Evolutionary conservation across 139 green algal genomes (phyloP), one percentile per base, ranked within the genome.

Genomic region (Astrephomene gubernaculifera): DNA sequence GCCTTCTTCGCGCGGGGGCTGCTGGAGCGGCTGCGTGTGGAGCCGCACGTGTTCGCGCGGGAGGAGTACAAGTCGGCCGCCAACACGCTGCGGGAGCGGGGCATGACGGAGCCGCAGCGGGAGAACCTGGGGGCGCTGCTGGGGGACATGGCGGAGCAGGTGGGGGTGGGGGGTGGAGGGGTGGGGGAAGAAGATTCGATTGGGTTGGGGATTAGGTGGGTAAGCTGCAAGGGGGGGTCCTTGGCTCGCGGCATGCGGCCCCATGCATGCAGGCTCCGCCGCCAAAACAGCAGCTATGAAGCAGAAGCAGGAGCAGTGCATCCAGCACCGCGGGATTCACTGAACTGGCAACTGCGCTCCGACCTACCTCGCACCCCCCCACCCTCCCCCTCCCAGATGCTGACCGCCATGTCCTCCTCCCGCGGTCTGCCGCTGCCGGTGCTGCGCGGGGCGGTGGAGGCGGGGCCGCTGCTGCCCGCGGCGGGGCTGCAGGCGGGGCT

Each of bases 1-100:
- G 81, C n/a, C 68, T 67, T 92, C 61, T 94, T 94, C 79, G 71
- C 89, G 53, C 81, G 75, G 4, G 49, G 49, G 1, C 79, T 93
- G 71, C 79, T 93, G 27, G 90, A 94, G 72, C 81, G 79, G 31
- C 71, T 90, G 44, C 82, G 88, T 25, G 79, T 92, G 12, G 61
- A 86, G 76, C 82, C 89, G 4, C 63, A 90, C 10, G 78, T 93
- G 6, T 91, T 93, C 39, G 83, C 86, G 1, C 75, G 91, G 6
- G 93, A 93, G 86, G 85, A 94, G 75, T 94, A 92, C 85, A 95
- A 95, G 87, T 84, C 81, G 3, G 87, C 89, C 14, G 76, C 84
- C 27, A 91, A 91, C 79, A 53, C 53, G 5, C 72, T 91, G 74
- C 79, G 68, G 0, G 44, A 90, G 49, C 57, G 21, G 0, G 83